A percentile compares a stretch with the other conserved stretches of the same genome.
phyloP scores from a whole-genome alignment of 495 filamentous ascomycete genomes.

The Penicillium tannophilum region DNA sequence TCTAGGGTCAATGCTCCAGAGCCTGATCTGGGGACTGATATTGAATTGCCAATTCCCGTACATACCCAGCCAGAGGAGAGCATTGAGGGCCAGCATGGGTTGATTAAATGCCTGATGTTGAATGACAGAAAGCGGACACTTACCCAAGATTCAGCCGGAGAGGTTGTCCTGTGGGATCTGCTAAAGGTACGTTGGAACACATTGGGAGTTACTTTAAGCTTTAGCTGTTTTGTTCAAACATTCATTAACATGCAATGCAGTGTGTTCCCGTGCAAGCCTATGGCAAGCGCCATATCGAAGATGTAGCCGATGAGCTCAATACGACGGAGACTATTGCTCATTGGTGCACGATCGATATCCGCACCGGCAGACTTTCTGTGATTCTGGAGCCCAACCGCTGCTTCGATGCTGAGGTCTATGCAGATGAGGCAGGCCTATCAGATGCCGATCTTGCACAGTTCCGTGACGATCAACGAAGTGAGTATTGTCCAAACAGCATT shows the following conservation, averaged over 20 bases:
- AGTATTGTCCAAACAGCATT: slow-evolving; percentile 24
- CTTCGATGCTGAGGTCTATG: slow-evolving; percentile 97
- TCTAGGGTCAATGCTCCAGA: slow-evolving; percentile 57
- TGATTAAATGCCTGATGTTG: slow-evolving; percentile 89
- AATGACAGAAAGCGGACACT: slow-evolving; percentile 89
- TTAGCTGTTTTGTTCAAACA: neutral
- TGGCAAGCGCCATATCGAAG: slow-evolving; percentile 90
- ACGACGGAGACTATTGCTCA: slow-evolving; percentile 86
- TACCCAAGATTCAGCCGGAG: slow-evolving; percentile 91
- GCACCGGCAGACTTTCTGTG: slow-evolving; percentile 86
- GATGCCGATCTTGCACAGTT: slow-evolving; percentile 70
- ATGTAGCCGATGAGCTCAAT: slow-evolving; percentile 85
- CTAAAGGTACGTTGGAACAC: slow-evolving; percentile 59
- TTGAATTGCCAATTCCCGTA: slow-evolving; percentile 62
- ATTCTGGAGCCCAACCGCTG: slow-evolving; percentile 93
- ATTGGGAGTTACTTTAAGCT: neutral
- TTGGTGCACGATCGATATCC: slow-evolving; percentile 93
- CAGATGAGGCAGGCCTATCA: slow-evolving; percentile 73
- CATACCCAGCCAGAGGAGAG: slow-evolving; percentile 79
- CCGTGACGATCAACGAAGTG: slow-evolving; percentile 93
- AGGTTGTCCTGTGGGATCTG: slow-evolving; percentile 96
- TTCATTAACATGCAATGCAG: slow-evolving; percentile 41
- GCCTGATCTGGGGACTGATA: slow-evolving; percentile 58
- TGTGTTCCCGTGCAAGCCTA: slow-evolving; percentile 84
- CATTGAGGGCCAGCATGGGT: slow-evolving; percentile 91